Percentiles rank a stretch among this genome's conserved stretches.
Evolutionary conservation across 768 basidiomycete genomes (phyloP).

Genomic region (Favolaschia claudopus): DNA sequence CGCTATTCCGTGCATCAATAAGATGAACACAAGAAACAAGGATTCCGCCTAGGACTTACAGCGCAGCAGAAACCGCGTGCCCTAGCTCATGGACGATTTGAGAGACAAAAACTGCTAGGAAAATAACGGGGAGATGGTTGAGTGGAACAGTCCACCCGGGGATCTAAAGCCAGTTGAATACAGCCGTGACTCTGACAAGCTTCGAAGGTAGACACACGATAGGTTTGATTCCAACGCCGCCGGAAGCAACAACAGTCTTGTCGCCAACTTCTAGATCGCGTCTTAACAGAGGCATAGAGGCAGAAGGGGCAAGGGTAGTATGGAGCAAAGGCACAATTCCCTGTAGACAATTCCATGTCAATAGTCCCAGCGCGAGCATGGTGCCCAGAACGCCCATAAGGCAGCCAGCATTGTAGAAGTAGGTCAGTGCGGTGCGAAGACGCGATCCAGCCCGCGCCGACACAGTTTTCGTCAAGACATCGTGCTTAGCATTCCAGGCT

Average conservation of each 20-base stretch:
- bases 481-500: conserved; percentile 57
- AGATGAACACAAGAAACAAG: neutral
- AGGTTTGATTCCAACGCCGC: conserved; percentile 33
- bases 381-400: conserved; percentile 56
- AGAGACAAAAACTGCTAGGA: conserved; percentile 64
- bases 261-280: conserved; percentile 22
- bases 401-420: conserved; percentile 60
- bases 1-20: conserved; percentile 48
- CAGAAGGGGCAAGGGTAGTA: conserved; percentile 5
- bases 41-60: conserved; percentile 65
- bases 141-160: conserved; percentile 85
- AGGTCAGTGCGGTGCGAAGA: conserved; percentile 36
- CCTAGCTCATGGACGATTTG: conserved; percentile 85
- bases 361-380: conserved; percentile 46
- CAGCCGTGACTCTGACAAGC: too few relatives aligned
- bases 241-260: conserved; percentile 1
- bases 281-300: conserved; percentile 14
- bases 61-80: conserved; percentile 77
- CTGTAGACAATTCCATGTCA: conserved; percentile 44
- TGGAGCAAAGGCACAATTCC: conserved; percentile 16
- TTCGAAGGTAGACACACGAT: conserved; percentile 38
- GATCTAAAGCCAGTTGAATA: too few relatives aligned
- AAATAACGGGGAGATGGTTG: conserved; percentile 70
- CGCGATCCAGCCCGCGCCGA: conserved; percentile 34
- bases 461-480: conserved; percentile 47